phyloP scores from a whole-genome alignment of 2,329 filamentous ascomycete species.

The Passalora sequoiae region DNA sequence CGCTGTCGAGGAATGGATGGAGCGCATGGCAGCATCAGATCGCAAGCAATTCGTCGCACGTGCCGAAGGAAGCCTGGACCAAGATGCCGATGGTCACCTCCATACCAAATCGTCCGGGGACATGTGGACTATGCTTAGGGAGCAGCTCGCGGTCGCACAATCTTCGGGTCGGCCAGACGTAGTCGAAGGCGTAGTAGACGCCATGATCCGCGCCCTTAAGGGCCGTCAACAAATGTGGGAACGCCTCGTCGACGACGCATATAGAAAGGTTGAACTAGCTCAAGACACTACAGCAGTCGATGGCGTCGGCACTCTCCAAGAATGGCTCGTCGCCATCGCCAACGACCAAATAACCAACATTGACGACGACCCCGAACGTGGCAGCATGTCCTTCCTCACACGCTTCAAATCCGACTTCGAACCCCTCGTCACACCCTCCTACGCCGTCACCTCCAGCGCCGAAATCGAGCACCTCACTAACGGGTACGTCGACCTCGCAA shows the following conservation, averaged over 20 bases:
- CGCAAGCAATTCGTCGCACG: constrained; percentile 74
- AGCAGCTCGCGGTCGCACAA: constrained; percentile 80
- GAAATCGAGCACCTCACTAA: constrained; percentile 75
- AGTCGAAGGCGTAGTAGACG: constrained; percentile 88
- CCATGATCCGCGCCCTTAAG: constrained; percentile 86
- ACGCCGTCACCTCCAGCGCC: constrained; percentile 63
- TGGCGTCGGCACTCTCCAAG: constrained; percentile 66
- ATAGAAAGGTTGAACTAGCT: constrained; percentile 61
- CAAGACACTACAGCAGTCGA: constrained; percentile 59
- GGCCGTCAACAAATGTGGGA: constrained; percentile 81
- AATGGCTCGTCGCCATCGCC: constrained; percentile 94
- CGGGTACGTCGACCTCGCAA: constrained; percentile 91
- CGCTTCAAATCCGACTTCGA: constrained; percentile 81
- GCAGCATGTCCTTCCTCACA: constrained; percentile 73
- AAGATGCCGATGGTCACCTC: constrained; percentile 83
- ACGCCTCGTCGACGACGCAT: constrained; percentile 80
- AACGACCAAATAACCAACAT: constrained; percentile 99
- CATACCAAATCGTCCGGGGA: constrained; percentile 87
- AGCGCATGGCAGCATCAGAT: constrained; percentile 81
- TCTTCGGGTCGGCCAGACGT: constrained; percentile 85
- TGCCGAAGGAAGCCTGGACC: constrained; percentile 73
- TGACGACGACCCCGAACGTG: constrained; percentile 70
- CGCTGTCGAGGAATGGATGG: constrained; percentile 96
- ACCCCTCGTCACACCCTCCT: constrained; percentile 71
- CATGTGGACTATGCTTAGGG: constrained; percentile 95